Conservation (phyloP, 2,329 filamentous ascomycete genomes). For the Plectosphaerella sp. region DNA sequence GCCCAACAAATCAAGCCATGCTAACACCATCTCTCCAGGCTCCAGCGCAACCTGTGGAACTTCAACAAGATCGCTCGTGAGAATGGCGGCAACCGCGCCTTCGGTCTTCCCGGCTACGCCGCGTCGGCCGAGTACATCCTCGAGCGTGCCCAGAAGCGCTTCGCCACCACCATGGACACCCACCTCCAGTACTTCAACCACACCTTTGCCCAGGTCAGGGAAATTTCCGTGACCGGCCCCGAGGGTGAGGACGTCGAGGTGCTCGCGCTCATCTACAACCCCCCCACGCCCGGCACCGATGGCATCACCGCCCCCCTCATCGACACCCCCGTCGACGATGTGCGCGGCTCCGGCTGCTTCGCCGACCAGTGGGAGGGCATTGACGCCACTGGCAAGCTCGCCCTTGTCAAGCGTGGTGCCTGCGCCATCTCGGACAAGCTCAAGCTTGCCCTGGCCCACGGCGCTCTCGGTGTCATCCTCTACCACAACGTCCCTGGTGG, state of each 20-base stretch:
- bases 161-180: conserved; percentile 37
- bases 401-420: conserved; percentile 37
- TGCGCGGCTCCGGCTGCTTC: conserved; percentile 34
- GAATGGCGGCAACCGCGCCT: conserved; percentile 40
- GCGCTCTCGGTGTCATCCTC: conserved; percentile 45
- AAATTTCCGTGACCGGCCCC: conserved; percentile 39
- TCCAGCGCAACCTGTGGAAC: conserved; percentile 48
- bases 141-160: conserved; percentile 33
- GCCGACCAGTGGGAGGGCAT: conserved; percentile 38
- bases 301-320: conserved; percentile 32
- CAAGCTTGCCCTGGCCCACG: conserved; percentile 34
- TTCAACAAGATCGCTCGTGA: conserved; percentile 49
- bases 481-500: conserved; percentile 55
- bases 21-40: conserved; percentile 23
- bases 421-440: conserved; percentile 40
- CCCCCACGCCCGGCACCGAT: conserved; percentile 31
- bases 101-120: conserved; percentile 35
- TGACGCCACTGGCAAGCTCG: conserved; percentile 37
- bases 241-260: conserved; percentile 38
- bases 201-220: conserved; percentile 35
- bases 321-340: conserved; percentile 29
- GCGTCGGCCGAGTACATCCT: conserved; percentile 55
- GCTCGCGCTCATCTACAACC: conserved; percentile 40
- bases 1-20: too few species aligned
- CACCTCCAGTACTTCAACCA: conserved; percentile 42